Evolutionary conservation across 192 early-diverging fungal genomes (phyloP).

Genomic region (Coemansia sp.): DNA sequence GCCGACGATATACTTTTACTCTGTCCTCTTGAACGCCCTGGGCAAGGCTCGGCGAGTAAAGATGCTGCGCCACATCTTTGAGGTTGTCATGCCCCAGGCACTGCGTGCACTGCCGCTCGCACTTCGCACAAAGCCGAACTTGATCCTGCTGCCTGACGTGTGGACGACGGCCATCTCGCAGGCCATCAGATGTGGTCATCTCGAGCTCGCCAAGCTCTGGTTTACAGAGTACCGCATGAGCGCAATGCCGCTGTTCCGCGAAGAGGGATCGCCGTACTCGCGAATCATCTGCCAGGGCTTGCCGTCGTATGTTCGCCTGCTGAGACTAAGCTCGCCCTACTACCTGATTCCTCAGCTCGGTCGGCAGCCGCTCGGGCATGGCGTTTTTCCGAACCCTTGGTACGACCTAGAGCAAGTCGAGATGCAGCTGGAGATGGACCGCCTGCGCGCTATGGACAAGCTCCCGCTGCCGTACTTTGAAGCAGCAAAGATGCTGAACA

Average conservation of each 20-base stretch:
- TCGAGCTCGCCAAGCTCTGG: conserved; percentile 36
- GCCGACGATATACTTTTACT: conserved; percentile 33
- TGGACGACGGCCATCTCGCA: conserved; percentile 38
- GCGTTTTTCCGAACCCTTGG: conserved; percentile 6
- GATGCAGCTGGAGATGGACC: conserved; percentile 44
- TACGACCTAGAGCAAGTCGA: conserved; percentile 45
- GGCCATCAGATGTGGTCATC: conserved; percentile 19
- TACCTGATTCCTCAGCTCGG: conserved; percentile 19
- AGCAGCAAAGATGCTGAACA: conserved; percentile 33
- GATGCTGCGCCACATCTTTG: conserved; percentile 34
- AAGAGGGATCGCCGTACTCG: conserved; percentile 39
- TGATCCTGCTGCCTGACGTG: conserved; percentile 28
- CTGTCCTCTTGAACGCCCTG: conserved; percentile 23
- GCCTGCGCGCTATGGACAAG: conserved; percentile 48
- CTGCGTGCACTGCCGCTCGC: conserved; percentile 27
- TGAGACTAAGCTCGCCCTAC: conserved; percentile 30
- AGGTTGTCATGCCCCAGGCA: conserved; percentile 24
- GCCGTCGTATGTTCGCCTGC: conserved; percentile 27
- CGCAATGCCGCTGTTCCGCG: conserved; percentile 50
- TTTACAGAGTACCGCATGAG: conserved; percentile 54
- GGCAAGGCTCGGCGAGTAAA: conserved; percentile 14
- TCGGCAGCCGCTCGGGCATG: conserved; percentile 6
- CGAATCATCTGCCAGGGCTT: conserved; percentile 11
- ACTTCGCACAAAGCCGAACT: conserved; percentile 20
- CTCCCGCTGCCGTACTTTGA: conserved; percentile 33